phyloP scores from a whole-genome alignment of 257 asterid species.

The Thymus quinquecostatus region DNA sequence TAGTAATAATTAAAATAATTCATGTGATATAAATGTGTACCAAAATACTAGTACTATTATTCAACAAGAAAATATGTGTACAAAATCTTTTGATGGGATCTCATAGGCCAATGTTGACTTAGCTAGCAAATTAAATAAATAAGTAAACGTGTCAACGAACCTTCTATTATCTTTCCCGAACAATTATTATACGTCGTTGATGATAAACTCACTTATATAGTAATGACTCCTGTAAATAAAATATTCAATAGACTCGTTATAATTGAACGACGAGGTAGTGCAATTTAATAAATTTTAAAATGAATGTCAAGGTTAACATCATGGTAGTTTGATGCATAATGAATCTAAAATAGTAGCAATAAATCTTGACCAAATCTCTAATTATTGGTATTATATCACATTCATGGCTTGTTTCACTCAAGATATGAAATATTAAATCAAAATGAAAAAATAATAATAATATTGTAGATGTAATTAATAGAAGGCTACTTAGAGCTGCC shows the following conservation, averaged over 20 bases:
- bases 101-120: background rate
- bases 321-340: constrained; percentile 8
- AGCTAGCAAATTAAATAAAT: background rate
- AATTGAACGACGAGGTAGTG: too few species aligned
- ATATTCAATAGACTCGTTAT: too few species aligned
- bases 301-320: constrained; percentile 33
- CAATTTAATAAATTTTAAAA: too few species aligned
- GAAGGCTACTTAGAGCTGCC: too few species aligned
- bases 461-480: too few species aligned
- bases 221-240: too few species aligned
- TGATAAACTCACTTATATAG: too few species aligned
- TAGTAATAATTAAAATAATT: too few species aligned
- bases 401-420: background rate
- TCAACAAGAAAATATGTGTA: too few species aligned
- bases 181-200: too few species aligned
- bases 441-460: too few species aligned
- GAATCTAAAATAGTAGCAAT: constrained; percentile 28
- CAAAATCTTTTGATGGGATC: too few species aligned
- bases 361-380: constrained; percentile 30
- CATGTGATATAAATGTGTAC: background rate
- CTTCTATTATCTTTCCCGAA: background rate
- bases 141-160: constrained; percentile 14
- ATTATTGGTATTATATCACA: background rate
- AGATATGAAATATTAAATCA: background rate
- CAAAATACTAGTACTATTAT: background rate